phyloP scores from a whole-genome alignment of 2,329 filamentous ascomycete genomes.

The Chaetoscypha palmicola region DNA sequence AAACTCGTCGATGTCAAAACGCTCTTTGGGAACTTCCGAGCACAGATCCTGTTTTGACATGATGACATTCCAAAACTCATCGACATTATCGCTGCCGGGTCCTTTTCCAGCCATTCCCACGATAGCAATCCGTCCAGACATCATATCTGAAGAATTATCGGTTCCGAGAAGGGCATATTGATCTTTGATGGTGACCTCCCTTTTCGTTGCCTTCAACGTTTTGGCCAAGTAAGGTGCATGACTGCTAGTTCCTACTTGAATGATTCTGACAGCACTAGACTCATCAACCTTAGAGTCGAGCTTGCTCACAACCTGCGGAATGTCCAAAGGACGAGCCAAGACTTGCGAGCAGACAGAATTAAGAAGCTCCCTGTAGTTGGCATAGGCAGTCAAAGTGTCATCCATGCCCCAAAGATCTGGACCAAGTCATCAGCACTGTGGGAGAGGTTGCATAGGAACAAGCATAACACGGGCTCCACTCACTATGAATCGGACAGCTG shows the following conservation, averaged over 20 bases:
- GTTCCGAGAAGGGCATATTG: background rate
- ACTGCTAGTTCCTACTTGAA: background rate
- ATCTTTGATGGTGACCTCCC: background rate
- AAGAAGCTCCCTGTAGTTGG: background rate
- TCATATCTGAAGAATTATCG: background rate
- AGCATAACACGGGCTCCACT: too few relatives aligned
- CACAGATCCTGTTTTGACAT: background rate
- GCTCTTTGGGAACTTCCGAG: background rate
- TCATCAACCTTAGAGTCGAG: background rate
- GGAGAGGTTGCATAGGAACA: too few relatives aligned
- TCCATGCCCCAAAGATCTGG: background rate
- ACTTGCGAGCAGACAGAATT: background rate
- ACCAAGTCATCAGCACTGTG: too few relatives aligned
- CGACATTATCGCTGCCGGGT: constrained; percentile 2
- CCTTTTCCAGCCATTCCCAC: background rate
- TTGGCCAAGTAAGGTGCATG: background rate
- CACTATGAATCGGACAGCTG: background rate
- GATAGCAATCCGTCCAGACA: background rate
- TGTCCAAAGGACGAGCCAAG: background rate
- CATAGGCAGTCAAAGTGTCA: background rate
- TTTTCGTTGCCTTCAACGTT: background rate
- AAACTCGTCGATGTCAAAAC: constrained; percentile 55
- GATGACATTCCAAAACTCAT: background rate
- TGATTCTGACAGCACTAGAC: background rate
- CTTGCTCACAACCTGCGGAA: background rate